phyloP scores from a whole-genome alignment of 805 yeast genomes.

The Ogataea nitratoaversa region DNA sequence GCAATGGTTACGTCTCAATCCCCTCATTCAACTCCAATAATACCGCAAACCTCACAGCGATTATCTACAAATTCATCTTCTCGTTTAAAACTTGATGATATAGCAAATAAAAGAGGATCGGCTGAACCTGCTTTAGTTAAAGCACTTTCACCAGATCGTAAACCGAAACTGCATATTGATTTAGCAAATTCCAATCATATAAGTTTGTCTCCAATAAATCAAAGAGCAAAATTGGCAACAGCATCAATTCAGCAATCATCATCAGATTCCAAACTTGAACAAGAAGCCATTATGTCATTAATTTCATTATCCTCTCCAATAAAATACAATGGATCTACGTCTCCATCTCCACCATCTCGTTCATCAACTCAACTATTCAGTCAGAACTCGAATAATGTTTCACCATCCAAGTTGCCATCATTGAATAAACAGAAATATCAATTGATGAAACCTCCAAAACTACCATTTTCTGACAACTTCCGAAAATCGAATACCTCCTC shows the following conservation, averaged over 20 bases:
- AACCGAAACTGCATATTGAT: conserved; percentile 14
- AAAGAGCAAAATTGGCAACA: neutral
- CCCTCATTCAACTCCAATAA: conserved; percentile 2
- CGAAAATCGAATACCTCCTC: neutral
- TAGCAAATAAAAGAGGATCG: conserved; percentile 24
- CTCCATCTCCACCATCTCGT: conserved; percentile 17
- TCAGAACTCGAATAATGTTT: neutral
- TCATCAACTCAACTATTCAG: conserved; percentile 1
- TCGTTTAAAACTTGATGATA: conserved; percentile 24
- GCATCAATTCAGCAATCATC: no score
- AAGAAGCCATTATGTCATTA: conserved; percentile 52
- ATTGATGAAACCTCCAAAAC: neutral
- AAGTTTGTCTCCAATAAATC: neutral
- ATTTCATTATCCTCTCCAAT: conserved; percentile 53
- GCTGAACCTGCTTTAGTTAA: conserved; percentile 23
- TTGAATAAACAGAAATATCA: neutral
- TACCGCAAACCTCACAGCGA: conserved; percentile 11
- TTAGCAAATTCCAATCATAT: conserved; percentile 1
- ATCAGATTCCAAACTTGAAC: conserved; percentile 36
- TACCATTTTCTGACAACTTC: neutral
- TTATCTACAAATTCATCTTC: conserved; percentile 10
- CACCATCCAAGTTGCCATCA: neutral
- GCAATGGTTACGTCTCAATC: neutral
- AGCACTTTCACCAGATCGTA: conserved; percentile 20
- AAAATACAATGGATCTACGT: conserved; percentile 28